Evolutionary conservation across 2,329 filamentous ascomycete species (phyloP).

Genomic region (Lasiodiplodia sp.): DNA sequence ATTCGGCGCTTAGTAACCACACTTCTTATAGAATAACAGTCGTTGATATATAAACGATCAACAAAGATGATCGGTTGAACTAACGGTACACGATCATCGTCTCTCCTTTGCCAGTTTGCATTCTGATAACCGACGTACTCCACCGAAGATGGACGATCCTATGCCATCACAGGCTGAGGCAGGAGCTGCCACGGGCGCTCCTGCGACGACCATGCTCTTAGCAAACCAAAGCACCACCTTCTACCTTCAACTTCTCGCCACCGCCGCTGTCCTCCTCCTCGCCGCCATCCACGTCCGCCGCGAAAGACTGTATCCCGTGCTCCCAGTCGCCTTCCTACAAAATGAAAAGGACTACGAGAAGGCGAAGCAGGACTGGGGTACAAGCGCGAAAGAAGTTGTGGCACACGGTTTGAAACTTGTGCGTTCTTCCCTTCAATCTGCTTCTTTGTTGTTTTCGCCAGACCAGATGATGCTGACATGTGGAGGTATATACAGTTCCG

Average conservation of each 20-base stretch:
- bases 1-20: too few species aligned
- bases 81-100: neutral
- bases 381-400: neutral
- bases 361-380: constrained; percentile 5
- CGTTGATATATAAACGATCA: neutral
- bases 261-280: neutral
- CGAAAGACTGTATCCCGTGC: neutral
- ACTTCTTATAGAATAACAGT: too few species aligned
- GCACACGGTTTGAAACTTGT: neutral
- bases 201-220: neutral
- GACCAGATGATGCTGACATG: neutral
- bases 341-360: neutral
- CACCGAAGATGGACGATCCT: neutral
- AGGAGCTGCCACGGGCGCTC: neutral
- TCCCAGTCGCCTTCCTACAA: neutral
- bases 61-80: neutral
- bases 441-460: neutral
- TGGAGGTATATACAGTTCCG: neutral
- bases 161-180: neutral
- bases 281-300: neutral
- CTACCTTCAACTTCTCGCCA: neutral
- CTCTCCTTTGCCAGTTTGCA: neutral
- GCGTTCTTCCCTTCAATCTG: neutral
- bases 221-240: neutral
- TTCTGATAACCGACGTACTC: neutral